Conservation (phyloP, 257 asterid species). For the Scutellaria minor region DNA sequence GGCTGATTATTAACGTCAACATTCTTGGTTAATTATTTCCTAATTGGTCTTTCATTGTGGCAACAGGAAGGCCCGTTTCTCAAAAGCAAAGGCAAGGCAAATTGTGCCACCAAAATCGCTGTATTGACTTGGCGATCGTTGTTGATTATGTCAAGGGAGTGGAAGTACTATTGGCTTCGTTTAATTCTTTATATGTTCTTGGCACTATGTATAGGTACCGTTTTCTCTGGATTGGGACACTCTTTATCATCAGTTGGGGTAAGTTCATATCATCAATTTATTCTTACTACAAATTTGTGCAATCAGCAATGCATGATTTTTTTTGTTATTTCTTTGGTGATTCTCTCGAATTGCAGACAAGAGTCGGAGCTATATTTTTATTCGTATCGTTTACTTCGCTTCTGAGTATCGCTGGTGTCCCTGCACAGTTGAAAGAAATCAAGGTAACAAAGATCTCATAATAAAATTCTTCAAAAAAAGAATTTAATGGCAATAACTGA, state of each 20-base stretch:
- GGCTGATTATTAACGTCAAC: slow-evolving; percentile 15
- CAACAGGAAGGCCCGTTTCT: slow-evolving; percentile 86
- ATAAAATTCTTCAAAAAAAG: background rate
- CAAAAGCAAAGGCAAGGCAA: slow-evolving; percentile 87
- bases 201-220: slow-evolving; percentile 78
- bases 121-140: slow-evolving; percentile 96
- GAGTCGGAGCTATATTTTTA: slow-evolving; percentile 86
- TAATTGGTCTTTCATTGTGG: slow-evolving; percentile 31
- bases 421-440: slow-evolving; percentile 87
- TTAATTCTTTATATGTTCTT: slow-evolving; percentile 78
- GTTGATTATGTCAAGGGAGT: slow-evolving; percentile 98
- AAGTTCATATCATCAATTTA: slow-evolving; percentile 37
- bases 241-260: slow-evolving; percentile 95
- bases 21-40: slow-evolving; percentile 13
- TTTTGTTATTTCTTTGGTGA: background rate
- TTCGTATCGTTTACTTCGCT: slow-evolving; percentile 85
- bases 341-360: slow-evolving; percentile 60
- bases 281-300: too few relatives aligned
- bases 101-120: slow-evolving; percentile 61
- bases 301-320: background rate
- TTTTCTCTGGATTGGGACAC: slow-evolving; percentile 93
- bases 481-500: slow-evolving; percentile 3
- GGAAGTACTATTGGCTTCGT: slow-evolving; percentile 99
- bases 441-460: slow-evolving; percentile 56
- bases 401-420: slow-evolving; percentile 87